These are phyloP conservation scores for Suhomyces taliae DNA, from an alignment of 1,139 yeast genomes.

Conservation along the genomic window DNA sequence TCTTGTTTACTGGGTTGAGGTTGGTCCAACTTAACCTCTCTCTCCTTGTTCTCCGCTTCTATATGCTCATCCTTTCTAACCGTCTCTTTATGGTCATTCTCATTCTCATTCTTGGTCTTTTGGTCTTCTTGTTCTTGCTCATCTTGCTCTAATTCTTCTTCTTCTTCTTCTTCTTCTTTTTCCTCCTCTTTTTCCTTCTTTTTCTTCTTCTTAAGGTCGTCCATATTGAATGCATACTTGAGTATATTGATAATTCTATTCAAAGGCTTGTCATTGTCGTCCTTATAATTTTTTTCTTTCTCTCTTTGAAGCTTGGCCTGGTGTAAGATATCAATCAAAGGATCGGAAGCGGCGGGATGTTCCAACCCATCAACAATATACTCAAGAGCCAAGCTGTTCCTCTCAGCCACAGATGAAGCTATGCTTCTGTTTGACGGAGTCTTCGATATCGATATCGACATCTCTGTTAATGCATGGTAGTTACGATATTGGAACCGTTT, in stretches of 20 bases:
- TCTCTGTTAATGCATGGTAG: background rate
- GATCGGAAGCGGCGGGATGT: background rate
- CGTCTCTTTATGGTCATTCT: too few species aligned
- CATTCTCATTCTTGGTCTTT: too few species aligned
- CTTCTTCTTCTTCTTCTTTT: background rate
- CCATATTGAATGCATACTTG: background rate
- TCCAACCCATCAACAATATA: background rate
- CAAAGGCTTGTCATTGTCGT: background rate
- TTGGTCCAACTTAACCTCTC: background rate
- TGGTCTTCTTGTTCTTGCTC: background rate
- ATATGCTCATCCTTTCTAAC: too few species aligned
- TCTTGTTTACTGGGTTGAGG: background rate
- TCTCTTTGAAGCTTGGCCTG: slow-evolving; percentile 3
- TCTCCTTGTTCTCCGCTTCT: background rate
- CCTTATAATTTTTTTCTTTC: background rate
- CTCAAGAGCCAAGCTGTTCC: background rate
- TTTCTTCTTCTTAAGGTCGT: background rate
- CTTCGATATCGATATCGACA: background rate
- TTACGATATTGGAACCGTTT: background rate
- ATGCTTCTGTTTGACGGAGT: slow-evolving; percentile 1
- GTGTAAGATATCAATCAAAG: background rate
- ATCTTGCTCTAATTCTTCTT: background rate
- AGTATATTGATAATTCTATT: too few species aligned
- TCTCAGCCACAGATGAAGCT: slow-evolving; percentile 1
- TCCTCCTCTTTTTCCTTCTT: too few species aligned